Base-by-base conservation (phyloP, 2,329 filamentous ascomycete genomes). In the Juglanconis sp. region DNA sequence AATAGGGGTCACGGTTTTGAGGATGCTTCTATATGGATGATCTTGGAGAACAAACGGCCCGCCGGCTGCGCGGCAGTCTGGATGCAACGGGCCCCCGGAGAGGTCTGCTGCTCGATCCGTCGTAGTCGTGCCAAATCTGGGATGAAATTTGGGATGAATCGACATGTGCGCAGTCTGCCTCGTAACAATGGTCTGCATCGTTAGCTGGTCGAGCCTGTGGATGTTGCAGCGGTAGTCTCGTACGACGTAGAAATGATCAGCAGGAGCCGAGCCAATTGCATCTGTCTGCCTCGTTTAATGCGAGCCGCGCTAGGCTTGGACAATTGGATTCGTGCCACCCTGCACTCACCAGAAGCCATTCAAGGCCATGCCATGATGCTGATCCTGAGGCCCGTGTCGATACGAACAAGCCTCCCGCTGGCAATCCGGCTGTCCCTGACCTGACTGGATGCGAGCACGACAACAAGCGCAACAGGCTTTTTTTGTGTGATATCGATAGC, bases 261-360 rank as follows among this genome's bases (percentile, higher is more conserved):
- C 52, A 48, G 47, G 40, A 56, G 31, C 46, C 13, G 42, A 31
- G 54, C 58, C 61, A 63, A 63, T 63, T 48, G 55, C 46, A 48
- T 15, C 35, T 17, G 38, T 40, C 42, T 31, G 34, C 24, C 35
- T 53, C 52, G 58, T 60, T 55, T 58, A 57, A 32, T 10, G 52
- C 42, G 47, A 56, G 58, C 54, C 61, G 61, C 61, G 61, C 61
- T 63, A 63, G 55, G 51, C 61, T 52, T 40, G 46, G 30, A 42
- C 44, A 61, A 61, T 53, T 57, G 50, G 34, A 51, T 53, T 53
- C 46, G 60, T 62, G 56, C 47, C 56, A 51, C 42, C 60, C 60
- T 55, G 38, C 46, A 32, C 35, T 40, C 36, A 7, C n/a, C 13
- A 51, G 31, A 15, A 8, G 31, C 34, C 3, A 34, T 24, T 24